A percentile compares a stretch with the other conserved stretches of the same genome.
phyloP scores from a whole-genome alignment of 2,329 filamentous ascomycete genomes.

The Cytospora piceae region DNA sequence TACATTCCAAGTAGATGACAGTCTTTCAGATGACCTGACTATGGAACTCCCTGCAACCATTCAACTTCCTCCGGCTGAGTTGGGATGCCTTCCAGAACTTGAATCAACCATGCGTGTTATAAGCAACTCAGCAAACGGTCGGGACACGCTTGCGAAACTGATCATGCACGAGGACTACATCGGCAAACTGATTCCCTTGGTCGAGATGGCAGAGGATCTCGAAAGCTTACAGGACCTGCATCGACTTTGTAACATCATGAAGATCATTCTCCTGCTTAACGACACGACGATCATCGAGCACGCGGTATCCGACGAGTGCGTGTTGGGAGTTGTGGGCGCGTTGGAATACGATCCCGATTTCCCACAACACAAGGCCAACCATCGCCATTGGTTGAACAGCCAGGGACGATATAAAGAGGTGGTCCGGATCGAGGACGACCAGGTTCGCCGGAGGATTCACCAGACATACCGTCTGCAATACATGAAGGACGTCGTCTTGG shows the following conservation, averaged over 20 bases:
- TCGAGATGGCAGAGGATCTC: slow-evolving; percentile 87
- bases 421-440: slow-evolving; percentile 82
- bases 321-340: slow-evolving; percentile 91
- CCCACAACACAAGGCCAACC: slow-evolving; percentile 95
- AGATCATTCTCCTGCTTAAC: slow-evolving; percentile 90
- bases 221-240: slow-evolving; percentile 87
- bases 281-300: slow-evolving; percentile 94
- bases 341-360: slow-evolving; percentile 98
- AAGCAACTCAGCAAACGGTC: slow-evolving; percentile 72
- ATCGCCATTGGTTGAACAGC: slow-evolving; percentile 88
- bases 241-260: slow-evolving; percentile 96
- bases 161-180: slow-evolving; percentile 88
- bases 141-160: slow-evolving; percentile 86
- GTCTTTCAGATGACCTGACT: slow-evolving; percentile 80
- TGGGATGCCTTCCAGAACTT: slow-evolving; percentile 83
- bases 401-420: slow-evolving; percentile 95
- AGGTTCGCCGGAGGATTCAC: slow-evolving; percentile 88
- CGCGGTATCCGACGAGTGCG: slow-evolving; percentile 85
- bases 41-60: slow-evolving; percentile 75
- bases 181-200: slow-evolving; percentile 79
- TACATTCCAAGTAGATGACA: slow-evolving; percentile 66
- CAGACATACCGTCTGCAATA: slow-evolving; percentile 96
- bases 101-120: slow-evolving; percentile 82
- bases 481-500: slow-evolving; percentile 96
- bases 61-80: slow-evolving; percentile 74